Base-by-base conservation (phyloP, 257 asterid species). In the Solanum habrochaites region DNA sequence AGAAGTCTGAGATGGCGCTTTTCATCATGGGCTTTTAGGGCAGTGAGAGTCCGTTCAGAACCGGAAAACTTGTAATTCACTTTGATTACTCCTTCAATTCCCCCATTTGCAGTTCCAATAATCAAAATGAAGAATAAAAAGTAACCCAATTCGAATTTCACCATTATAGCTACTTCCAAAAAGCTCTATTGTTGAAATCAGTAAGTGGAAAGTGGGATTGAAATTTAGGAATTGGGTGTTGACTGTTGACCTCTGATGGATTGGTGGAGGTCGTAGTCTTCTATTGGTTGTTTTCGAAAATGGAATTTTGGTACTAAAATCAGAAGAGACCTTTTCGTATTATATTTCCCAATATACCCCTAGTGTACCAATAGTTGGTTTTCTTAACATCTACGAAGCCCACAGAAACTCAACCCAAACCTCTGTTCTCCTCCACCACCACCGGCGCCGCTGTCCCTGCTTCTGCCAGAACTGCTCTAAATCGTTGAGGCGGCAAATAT, bases 61-160 rank as follows among this genome's bases (percentile, higher is more conserved):
- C 95, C 99, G 23, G 96, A 88, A 90, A 94, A 97, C 85, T 93
- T 97, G 93, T 93, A 95, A 88, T 92, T 92, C 81, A 97, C 99
- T 87, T 89, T 88, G 88, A 97, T 93, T 12, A 93, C 93, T 56
- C 94, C 91, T 49, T 35, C 87, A 90, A 90, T 87, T 72, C 58
- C 83, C 21, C 84, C 87, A 71, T 29, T 35, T 29, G 25, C 87
- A 42, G 60, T 49, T 9, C 39, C 83, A 52, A 49, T 29, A 29
- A 18, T 47, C 25, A 47, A 45, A 29, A 47, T 13, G 27, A 80
- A 29, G 29, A 29, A 47, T 9, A 78, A 43, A 27, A 47, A 5
- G 64, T 43, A 25, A 77, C 62, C 42, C 66, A 78, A 18, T 45
- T 47, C 67, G 7, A 81, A 81, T 49, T 81, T 49, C 69, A 47